These are phyloP conservation scores for Pulveroboletus sp. DNA, from an alignment of 768 basidiomycete genomes.

Conservation along the genomic window DNA sequence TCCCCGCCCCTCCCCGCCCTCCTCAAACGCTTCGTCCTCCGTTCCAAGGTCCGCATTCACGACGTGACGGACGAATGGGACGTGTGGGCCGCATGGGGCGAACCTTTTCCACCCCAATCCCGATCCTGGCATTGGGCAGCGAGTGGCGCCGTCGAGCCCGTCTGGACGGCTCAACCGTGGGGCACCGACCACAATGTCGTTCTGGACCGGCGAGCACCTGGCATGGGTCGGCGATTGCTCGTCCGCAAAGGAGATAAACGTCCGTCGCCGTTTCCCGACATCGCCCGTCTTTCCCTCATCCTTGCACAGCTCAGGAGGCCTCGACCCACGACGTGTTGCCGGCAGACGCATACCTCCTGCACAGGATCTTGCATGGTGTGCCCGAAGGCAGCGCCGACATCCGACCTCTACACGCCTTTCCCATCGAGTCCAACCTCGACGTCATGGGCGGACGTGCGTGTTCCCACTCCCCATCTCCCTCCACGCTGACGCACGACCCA, in stretches of 20 bases:
- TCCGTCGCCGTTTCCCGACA: constrained; percentile 40
- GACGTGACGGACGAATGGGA: constrained; percentile 77
- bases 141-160: constrained; percentile 76
- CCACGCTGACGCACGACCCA: constrained; percentile 28
- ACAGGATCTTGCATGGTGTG: constrained; percentile 77
- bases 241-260: constrained; percentile 67
- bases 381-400: constrained; percentile 86
- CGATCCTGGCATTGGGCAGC: constrained; percentile 52
- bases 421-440: constrained; percentile 94
- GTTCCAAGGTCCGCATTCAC: constrained; percentile 81
- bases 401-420: constrained; percentile 71
- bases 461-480: not conserved
- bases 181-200: constrained; percentile 49
- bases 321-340: constrained; percentile 52
- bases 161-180: constrained; percentile 69
- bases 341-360: constrained; percentile 62
- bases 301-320: constrained; percentile 45
- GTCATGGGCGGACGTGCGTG: constrained; percentile 89
- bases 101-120: constrained; percentile 36
- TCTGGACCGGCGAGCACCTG: constrained; percentile 62
- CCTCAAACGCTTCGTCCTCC: constrained; percentile 80
- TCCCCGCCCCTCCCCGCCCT: constrained; percentile 58
- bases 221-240: constrained; percentile 75
- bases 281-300: not conserved
- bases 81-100: constrained; percentile 80